phyloP scores from a whole-genome alignment of 1,284 basidiomycete species.

The Boletellus deceptivus region DNA sequence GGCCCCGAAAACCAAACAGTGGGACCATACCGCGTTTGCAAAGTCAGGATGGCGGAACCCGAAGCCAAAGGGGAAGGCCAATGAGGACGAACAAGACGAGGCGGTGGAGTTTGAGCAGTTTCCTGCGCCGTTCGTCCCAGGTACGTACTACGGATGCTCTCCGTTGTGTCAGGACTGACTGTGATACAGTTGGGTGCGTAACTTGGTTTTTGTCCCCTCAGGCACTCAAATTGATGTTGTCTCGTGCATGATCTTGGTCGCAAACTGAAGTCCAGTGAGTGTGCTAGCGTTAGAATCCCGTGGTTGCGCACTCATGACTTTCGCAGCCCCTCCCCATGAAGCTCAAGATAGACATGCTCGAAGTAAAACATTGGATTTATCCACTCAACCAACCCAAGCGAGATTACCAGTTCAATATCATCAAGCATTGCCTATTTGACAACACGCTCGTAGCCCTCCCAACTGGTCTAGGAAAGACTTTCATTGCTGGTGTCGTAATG shows the following conservation, averaged over 20 bases:
- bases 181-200: conserved; percentile 47
- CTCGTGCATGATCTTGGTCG: neutral
- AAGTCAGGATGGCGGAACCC: conserved; percentile 66
- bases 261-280: conserved; percentile 31
- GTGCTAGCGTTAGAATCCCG: neutral
- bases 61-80: conserved; percentile 51
- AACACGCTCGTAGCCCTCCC: conserved; percentile 95
- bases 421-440: conserved; percentile 82
- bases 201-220: neutral
- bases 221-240: conserved; percentile 6
- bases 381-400: conserved; percentile 88
- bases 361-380: conserved; percentile 87
- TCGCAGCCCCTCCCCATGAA: conserved; percentile 75
- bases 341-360: conserved; percentile 69
- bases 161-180: conserved; percentile 12
- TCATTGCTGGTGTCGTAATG: conserved; percentile 97
- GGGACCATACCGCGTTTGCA: conserved; percentile 85
- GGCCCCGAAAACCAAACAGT: conserved; percentile 68
- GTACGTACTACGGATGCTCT: conserved; percentile 40
- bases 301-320: conserved; percentile 9
- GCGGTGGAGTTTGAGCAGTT: conserved; percentile 73
- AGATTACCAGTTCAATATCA: conserved; percentile 96
- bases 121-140: conserved; percentile 67
- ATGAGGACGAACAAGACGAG: conserved; percentile 50
- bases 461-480: conserved; percentile 97